Conservation (phyloP, 257 asterid species). For the Solanum pennellii region DNA sequence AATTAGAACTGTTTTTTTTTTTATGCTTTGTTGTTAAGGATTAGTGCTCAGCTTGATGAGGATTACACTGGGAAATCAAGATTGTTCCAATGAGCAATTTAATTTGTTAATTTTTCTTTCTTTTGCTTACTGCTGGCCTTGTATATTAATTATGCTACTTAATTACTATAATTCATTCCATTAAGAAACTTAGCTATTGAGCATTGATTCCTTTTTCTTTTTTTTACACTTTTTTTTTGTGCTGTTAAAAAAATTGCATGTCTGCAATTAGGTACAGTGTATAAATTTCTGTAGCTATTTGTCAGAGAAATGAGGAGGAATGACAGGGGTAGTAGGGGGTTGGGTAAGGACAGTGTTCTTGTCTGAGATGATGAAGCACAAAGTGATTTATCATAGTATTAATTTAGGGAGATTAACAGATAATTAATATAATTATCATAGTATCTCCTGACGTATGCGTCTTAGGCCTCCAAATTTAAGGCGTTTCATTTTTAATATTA, state of each 20-base stretch:
- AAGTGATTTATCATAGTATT: not conserved
- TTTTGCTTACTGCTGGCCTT: not conserved
- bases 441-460: not conserved
- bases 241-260: not conserved
- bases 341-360: not conserved
- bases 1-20: not conserved
- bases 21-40: not conserved
- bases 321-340: not conserved
- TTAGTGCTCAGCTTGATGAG: not conserved
- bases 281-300: not conserved
- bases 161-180: not conserved
- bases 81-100: not conserved
- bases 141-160: not conserved
- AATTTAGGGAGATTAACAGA: not conserved
- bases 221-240: not conserved
- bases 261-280: not conserved
- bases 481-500: no score
- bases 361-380: not conserved
- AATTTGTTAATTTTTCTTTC: not conserved
- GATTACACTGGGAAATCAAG: not conserved
- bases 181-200: not conserved
- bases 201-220: not conserved
- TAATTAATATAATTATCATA: not conserved
- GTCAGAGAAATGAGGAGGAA: not conserved
- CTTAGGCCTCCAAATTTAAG: no score